Conservation (phyloP, 495 filamentous ascomycete genomes). For the Pseudoneurospora amorphoporcata region DNA sequence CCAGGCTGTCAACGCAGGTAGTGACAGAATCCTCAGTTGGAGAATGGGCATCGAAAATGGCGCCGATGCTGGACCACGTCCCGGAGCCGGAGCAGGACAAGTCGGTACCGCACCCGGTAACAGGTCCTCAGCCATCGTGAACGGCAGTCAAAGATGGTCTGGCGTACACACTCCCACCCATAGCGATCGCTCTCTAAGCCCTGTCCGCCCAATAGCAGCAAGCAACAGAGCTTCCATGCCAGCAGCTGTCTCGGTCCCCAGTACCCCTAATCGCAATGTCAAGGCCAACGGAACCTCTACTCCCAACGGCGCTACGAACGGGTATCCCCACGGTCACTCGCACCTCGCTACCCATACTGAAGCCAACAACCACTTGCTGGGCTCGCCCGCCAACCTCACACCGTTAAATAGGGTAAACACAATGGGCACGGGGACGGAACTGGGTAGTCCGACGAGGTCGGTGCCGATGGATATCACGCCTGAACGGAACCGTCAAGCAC, state of each 20-base stretch:
- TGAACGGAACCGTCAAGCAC: neutral
- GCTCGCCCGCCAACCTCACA: neutral
- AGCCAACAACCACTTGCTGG: neutral
- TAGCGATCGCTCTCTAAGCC: slow-evolving; percentile 40
- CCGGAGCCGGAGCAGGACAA: neutral
- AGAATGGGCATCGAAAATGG: slow-evolving; percentile 58
- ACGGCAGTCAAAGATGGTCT: slow-evolving; percentile 6
- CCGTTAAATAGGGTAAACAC: neutral
- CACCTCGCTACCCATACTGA: neutral
- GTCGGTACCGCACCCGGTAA: neutral
- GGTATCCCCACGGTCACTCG: neutral
- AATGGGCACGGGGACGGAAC: neutral
- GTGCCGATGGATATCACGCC: neutral
- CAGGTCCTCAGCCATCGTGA: slow-evolving; percentile 19
- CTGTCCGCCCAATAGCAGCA: slow-evolving; percentile 27
- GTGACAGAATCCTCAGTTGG: slow-evolving; percentile 88
- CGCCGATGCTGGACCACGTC: slow-evolving; percentile 5
- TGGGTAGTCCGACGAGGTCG: neutral
- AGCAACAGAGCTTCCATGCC: slow-evolving; percentile 20
- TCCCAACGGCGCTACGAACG: neutral
- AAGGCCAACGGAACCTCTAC: neutral
- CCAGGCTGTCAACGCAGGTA: slow-evolving; percentile 32
- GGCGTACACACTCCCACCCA: slow-evolving; percentile 19
- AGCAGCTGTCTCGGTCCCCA: neutral
- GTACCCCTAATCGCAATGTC: neutral